phyloP scores from a whole-genome alignment of 2,329 filamentous ascomycete species.

The Botrytis elliptica region DNA sequence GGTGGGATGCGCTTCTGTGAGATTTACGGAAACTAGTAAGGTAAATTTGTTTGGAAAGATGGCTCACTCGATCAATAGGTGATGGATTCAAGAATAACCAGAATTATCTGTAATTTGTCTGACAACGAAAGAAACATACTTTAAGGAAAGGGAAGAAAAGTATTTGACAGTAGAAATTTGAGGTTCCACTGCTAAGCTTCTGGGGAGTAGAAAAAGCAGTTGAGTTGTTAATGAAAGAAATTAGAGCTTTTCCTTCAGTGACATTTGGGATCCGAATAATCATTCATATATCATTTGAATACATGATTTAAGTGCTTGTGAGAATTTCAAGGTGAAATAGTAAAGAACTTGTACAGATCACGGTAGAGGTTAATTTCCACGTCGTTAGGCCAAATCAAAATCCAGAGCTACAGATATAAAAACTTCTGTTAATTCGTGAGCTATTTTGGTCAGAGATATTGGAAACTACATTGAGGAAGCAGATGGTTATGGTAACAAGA shows the following conservation, averaged over 20 bases:
- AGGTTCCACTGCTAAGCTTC: not conserved
- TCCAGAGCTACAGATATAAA: too few species aligned
- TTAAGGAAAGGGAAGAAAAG: not conserved
- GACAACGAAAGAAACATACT: accelerated
- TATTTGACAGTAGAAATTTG: not conserved
- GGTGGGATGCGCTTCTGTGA: not conserved
- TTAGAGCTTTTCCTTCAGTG: not conserved
- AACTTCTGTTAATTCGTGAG: too few species aligned
- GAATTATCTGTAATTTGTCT: too few species aligned
- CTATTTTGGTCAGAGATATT: too few species aligned
- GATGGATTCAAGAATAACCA: not conserved
- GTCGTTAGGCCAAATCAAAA: too few species aligned
- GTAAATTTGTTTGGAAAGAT: not conserved
- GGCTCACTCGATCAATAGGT: not conserved
- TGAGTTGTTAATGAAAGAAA: not conserved
- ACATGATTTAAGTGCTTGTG: accelerated
- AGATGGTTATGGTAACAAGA: too few species aligned
- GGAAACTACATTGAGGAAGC: too few species aligned
- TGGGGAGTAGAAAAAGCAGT: not conserved
- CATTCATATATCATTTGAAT: too few species aligned
- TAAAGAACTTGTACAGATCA: too few species aligned
- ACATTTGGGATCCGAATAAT: accelerated
- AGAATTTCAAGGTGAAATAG: too few species aligned
- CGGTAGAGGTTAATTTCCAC: too few species aligned
- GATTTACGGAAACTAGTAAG: not conserved